Conservation (phyloP, 208 protist species). For the Angomonas ambiguus region DNA sequence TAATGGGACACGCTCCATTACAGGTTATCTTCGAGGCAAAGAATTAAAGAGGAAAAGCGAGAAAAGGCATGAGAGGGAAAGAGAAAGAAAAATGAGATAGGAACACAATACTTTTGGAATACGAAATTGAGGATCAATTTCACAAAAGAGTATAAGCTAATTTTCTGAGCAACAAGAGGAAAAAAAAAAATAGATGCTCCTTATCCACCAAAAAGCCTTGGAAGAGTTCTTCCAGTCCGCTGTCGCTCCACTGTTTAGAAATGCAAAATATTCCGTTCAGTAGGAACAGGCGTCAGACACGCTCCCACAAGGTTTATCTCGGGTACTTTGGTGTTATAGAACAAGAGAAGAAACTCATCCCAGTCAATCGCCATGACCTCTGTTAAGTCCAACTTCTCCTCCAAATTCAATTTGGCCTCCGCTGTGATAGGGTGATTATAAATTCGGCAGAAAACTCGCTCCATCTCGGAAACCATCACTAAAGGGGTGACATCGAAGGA, state of each 20-base stretch:
- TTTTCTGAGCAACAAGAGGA: too few relatives aligned
- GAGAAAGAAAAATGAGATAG: too few relatives aligned
- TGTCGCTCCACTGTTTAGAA: too few relatives aligned
- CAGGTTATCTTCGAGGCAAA: too few relatives aligned
- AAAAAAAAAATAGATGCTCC: too few relatives aligned
- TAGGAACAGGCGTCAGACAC: neutral
- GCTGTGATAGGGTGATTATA: conserved; percentile 8
- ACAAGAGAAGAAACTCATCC: conserved; percentile 74
- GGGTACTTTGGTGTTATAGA: conserved; percentile 36
- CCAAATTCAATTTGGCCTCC: conserved; percentile 18
- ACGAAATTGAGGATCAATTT: too few relatives aligned
- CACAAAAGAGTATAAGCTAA: too few relatives aligned
- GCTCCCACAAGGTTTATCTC: neutral
- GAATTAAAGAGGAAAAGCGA: neutral
- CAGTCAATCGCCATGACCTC: conserved; percentile 60
- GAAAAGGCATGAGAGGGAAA: neutral
- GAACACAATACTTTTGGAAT: too few relatives aligned
- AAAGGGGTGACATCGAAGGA: conserved; percentile 16
- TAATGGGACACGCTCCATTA: neutral
- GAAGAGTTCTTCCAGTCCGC: too few relatives aligned
- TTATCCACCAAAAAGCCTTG: too few relatives aligned
- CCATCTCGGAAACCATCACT: neutral
- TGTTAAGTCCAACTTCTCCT: conserved; percentile 39
- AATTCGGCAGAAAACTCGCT: neutral
- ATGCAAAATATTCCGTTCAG: neutral